phyloP scores from a whole-genome alignment of 176 grass and related monocot species.

The Musa schizocarpa region DNA sequence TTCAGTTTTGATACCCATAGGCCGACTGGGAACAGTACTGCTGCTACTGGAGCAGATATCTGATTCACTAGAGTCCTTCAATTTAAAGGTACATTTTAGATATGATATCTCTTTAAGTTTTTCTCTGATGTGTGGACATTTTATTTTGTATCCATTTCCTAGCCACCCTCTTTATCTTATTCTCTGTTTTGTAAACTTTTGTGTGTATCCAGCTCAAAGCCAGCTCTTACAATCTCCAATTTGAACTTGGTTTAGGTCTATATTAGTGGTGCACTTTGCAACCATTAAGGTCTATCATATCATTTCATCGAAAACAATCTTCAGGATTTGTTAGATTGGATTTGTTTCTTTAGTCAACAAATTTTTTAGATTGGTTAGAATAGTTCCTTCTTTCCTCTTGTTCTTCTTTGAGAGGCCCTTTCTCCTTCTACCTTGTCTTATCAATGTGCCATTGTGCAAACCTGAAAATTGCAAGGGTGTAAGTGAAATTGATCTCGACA shows the following conservation, averaged over 20 bases:
- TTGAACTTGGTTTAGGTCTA: not conserved
- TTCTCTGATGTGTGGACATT: not conserved
- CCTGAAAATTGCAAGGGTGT: no score
- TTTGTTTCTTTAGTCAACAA: no score
- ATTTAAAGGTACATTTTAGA: conserved; percentile 39
- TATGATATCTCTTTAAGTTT: not conserved
- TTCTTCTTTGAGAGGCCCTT: no score
- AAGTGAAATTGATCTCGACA: no score
- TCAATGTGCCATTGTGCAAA: no score
- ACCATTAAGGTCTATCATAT: not conserved
- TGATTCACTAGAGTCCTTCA: conserved; percentile 33
- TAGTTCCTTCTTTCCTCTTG: no score
- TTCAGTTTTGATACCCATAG: conserved; percentile 67
- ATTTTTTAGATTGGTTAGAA: no score
- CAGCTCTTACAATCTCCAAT: not conserved
- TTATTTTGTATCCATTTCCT: no score
- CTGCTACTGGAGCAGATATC: conserved; percentile 66
- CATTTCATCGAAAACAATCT: not conserved
- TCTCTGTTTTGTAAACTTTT: not conserved
- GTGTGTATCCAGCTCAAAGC: no score
- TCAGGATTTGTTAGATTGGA: not conserved
- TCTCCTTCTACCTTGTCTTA: no score
- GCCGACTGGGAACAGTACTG: conserved; percentile 45
- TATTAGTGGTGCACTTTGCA: not conserved
- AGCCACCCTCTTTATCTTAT: not conserved